phyloP scores from a whole-genome alignment of 2,329 filamentous ascomycete species.

The Penicillium sp. region DNA sequence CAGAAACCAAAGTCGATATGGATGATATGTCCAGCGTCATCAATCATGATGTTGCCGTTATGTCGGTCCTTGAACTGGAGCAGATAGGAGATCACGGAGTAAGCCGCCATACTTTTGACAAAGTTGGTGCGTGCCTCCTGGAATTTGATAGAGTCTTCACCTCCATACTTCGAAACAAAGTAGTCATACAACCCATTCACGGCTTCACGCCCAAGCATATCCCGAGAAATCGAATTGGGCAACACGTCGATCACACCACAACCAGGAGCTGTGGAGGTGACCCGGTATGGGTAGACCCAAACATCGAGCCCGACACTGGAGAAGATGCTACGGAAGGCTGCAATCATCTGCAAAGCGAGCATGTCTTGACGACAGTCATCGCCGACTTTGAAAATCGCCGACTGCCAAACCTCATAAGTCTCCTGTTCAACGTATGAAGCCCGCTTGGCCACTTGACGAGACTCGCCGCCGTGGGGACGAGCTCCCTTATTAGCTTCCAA shows the following conservation, averaged over 20 bases:
- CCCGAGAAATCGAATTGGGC: slow-evolving; percentile 94
- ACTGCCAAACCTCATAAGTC: slow-evolving; percentile 95
- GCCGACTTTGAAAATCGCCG: slow-evolving; percentile 98
- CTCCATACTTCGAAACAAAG: slow-evolving; percentile 95
- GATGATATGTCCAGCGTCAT: slow-evolving; percentile 93
- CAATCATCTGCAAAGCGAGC: slow-evolving; percentile 94
- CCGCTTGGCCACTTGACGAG: slow-evolving; percentile 23
- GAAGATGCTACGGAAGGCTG: slow-evolving; percentile 96
- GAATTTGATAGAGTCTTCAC: slow-evolving; percentile 91
- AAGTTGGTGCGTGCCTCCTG: slow-evolving; percentile 96
- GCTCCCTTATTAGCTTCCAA: slow-evolving; percentile 31
- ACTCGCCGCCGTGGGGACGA: slow-evolving; percentile 26
- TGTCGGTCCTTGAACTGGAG: slow-evolving; percentile 99
- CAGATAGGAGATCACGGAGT: slow-evolving; percentile 94
- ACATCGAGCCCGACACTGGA: slow-evolving; percentile 92
- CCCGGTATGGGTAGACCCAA: slow-evolving; percentile 94
- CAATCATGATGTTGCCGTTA: slow-evolving; percentile 99
- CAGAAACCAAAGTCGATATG: slow-evolving; percentile 99
- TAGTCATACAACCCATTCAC: slow-evolving; percentile 99
- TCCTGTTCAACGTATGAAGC: slow-evolving; percentile 40
- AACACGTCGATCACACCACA: slow-evolving; percentile 98
- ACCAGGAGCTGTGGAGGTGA: slow-evolving; percentile 93
- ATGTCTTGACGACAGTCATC: slow-evolving; percentile 98
- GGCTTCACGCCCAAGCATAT: slow-evolving; percentile 97
- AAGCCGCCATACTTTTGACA: slow-evolving; percentile 98